Percentiles rank a stretch among this genome's conserved stretches.
These are phyloP conservation scores for Ganoderma lucidum DNA, from an alignment of 1,284 basidiomycete species.

Conservation along the genomic window DNA sequence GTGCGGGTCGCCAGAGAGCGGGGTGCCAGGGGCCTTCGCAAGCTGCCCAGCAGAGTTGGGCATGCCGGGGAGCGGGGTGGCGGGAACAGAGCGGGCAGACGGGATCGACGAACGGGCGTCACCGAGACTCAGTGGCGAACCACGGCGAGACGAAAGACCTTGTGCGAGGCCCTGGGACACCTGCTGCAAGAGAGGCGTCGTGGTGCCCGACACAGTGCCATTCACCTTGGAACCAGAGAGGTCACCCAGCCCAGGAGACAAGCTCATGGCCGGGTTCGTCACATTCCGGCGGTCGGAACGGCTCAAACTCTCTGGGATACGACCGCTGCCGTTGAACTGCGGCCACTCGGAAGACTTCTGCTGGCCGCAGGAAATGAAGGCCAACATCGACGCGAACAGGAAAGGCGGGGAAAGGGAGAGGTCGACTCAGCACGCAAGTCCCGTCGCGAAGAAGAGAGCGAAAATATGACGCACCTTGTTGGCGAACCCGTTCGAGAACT, in stretches of 20 bases:
- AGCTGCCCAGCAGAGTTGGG: conserved; percentile 57
- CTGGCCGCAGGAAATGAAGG: conserved; percentile 50
- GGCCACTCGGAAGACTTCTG: conserved; percentile 94
- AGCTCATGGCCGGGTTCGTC: conserved; percentile 74
- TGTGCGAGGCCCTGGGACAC: conserved; percentile 62
- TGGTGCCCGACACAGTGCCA: conserved; percentile 60
- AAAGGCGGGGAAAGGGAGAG: conserved; percentile 6
- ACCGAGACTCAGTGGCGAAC: conserved; percentile 69
- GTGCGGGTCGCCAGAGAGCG: conserved; percentile 61
- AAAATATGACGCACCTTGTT: conserved; percentile 64
- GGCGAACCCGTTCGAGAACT: conserved; percentile 67
- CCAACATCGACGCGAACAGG: conserved; percentile 62
- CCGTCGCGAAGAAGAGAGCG: background rate
- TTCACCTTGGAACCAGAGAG: conserved; percentile 50
- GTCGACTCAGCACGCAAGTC: background rate
- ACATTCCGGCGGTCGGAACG: conserved; percentile 71
- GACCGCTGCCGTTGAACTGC: conserved; percentile 75
- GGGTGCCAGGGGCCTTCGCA: conserved; percentile 64
- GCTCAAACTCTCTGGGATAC: conserved; percentile 62
- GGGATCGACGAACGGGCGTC: conserved; percentile 64
- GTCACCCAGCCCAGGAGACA: conserved; percentile 63
- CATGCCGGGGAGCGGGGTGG: conserved; percentile 70
- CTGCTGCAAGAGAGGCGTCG: conserved; percentile 70
- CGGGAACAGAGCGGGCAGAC: conserved; percentile 75
- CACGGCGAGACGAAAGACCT: conserved; percentile 65